Conservation (phyloP, 129 eudicot species). For the Escallonia rubra region DNA sequence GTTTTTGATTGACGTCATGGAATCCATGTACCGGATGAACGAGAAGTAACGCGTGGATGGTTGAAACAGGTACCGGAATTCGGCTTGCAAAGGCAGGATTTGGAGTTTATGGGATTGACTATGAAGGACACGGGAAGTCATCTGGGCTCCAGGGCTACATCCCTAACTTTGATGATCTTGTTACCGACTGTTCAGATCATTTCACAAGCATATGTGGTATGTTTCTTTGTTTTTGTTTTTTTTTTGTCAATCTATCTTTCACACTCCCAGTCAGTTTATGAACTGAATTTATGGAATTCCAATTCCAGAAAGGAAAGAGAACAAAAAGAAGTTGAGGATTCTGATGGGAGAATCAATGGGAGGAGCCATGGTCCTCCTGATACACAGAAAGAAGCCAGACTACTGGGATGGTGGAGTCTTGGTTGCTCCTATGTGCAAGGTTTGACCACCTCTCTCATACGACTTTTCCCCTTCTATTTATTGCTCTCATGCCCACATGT, state of each 20-base stretch:
- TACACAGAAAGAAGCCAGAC: constrained; percentile 66
- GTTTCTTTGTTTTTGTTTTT: not conserved
- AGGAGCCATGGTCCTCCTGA: constrained; percentile 77
- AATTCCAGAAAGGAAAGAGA: constrained; percentile 49
- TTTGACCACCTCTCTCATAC: constrained; percentile 12
- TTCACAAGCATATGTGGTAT: constrained; percentile 64
- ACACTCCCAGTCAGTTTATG: not conserved
- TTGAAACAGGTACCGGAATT: constrained; percentile 43
- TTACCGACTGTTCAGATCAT: constrained; percentile 51
- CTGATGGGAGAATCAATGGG: constrained; percentile 97
- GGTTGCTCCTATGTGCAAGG: constrained; percentile 99
- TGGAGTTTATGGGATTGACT: constrained; percentile 73
- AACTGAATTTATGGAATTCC: not conserved
- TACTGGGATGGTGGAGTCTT: constrained; percentile 93
- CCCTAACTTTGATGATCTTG: constrained; percentile 60
- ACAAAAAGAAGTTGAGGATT: constrained; percentile 52
- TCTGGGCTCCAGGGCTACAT: constrained; percentile 59
- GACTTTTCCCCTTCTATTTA: too few relatives aligned
- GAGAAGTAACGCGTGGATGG: not conserved
- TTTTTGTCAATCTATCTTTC: not conserved
- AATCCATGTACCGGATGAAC: not conserved
- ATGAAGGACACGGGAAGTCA: constrained; percentile 87
- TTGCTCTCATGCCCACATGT: too few relatives aligned
- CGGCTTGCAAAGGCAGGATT: constrained; percentile 68
- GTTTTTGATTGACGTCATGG: not conserved